Evolutionary conservation across 2,329 filamentous ascomycete genomes (phyloP), one percentile per base, ranked within the genome.

Genomic region (Fusarium ramigenum): DNA sequence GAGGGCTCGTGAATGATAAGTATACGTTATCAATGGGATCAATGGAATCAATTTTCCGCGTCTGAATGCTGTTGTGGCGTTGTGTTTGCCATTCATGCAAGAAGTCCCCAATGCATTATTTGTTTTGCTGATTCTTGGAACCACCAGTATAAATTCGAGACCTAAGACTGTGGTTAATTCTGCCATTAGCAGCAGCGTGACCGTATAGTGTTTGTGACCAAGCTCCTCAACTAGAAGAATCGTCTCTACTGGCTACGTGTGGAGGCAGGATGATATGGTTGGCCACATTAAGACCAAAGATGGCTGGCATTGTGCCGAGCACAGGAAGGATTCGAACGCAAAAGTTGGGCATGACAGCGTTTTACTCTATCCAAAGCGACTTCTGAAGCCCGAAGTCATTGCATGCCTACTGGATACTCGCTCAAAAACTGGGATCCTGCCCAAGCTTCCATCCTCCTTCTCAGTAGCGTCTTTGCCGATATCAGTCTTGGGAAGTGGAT

Each of bases 401-500:
- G 90, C 65, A 98, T 98, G 62, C 95, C 96, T 4, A 83, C 95
- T 96, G 4, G 96, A 70, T 98, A 96, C 85, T 97, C 94, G 23
- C 91, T 96, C 80, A 98, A 98, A 88, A 97, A 98, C 85, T 98
- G 95, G 96, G 96, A 99, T 81, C 95, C 95, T 2, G 91, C 90
- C 32, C 95, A 98, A 86, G 91, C 94, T 75, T 96, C 96, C 54
- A 97, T 98, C 81, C 16, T 18, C 18, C 34, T 36, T 16, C 91
- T 97, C 80, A 23, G 96, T 66, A 79, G 46, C 83, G 83, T 53
- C 81, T 53, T 25, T 16, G 23, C 80, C 8, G 71, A 87, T 1
- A 28, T 0, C 5, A 83, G 28, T 4, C 57, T 47, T 2, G 63
- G 50, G 61, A 4, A 28, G 49, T 44, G 39, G 12, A 25, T n/a